These are phyloP conservation scores for Cornus florida DNA, from an alignment of 148 eudicot genomes.

Conservation along the genomic window DNA sequence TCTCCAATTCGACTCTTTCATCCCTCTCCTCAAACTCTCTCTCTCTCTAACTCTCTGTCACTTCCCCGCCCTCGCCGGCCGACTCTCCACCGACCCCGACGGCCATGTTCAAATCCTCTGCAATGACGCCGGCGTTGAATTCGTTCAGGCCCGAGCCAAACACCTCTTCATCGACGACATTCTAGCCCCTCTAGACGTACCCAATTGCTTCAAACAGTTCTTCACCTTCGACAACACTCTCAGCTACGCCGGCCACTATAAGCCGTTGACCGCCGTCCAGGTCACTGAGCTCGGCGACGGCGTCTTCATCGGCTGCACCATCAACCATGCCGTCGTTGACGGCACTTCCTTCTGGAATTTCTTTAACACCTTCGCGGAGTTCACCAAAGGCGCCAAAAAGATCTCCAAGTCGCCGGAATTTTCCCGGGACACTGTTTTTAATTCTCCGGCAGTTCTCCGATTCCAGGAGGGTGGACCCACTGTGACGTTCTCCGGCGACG, in stretches of 20 bases:
- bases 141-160: slow-evolving; percentile 33
- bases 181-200: slow-evolving; percentile 20
- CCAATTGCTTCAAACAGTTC: slow-evolving; percentile 28
- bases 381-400: slow-evolving; percentile 26
- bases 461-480: slow-evolving; percentile 51
- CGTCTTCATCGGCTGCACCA: slow-evolving; percentile 50
- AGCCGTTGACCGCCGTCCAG: slow-evolving; percentile 44
- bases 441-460: slow-evolving; percentile 44
- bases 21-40: slow-evolving; percentile 36
- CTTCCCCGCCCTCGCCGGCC: slow-evolving; percentile 57
- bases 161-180: slow-evolving; percentile 16
- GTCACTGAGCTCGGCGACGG: slow-evolving; percentile 52
- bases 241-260: slow-evolving; percentile 50
- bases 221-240: slow-evolving; percentile 46
- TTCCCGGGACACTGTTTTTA: slow-evolving; percentile 37
- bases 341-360: slow-evolving; percentile 76
- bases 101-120: slow-evolving; percentile 45
- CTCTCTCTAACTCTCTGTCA: slow-evolving; percentile 40
- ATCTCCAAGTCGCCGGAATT: slow-evolving; percentile 40
- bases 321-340: slow-evolving; percentile 61
- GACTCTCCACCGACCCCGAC: slow-evolving; percentile 31
- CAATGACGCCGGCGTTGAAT: slow-evolving; percentile 46
- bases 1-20: slow-evolving; percentile 15
- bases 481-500: slow-evolving; percentile 48
- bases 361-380: slow-evolving; percentile 57